Conservation (phyloP, 75 land plant genomes). For the Pinus albicaulis region DNA sequence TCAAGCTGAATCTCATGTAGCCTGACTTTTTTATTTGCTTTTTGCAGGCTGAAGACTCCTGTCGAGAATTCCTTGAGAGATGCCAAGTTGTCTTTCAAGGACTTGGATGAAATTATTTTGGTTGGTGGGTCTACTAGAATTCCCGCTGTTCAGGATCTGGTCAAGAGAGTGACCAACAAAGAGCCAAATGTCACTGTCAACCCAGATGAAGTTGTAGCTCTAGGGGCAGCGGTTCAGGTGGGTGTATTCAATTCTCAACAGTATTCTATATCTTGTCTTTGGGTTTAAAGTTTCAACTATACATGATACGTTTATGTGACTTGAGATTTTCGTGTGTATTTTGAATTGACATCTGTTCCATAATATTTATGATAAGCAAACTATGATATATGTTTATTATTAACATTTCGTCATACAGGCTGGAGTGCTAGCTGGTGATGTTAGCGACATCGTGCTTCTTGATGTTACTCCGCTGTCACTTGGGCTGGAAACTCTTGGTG, state of each 20-base stretch:
- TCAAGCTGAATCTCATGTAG: too few relatives aligned
- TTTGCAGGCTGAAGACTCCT: constrained; percentile 30
- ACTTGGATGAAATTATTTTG: constrained; percentile 55
- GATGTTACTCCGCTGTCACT: constrained; percentile 69
- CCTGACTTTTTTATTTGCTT: too few relatives aligned
- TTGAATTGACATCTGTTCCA: too few relatives aligned
- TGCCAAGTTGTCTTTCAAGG: constrained; percentile 51
- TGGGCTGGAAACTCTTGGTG: constrained; percentile 63
- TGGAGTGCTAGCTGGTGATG: constrained; percentile 76
- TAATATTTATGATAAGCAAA: too few relatives aligned
- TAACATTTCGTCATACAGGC: constrained; percentile 35
- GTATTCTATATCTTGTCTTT: background rate
- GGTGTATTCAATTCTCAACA: constrained; percentile 29
- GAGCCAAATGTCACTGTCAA: constrained; percentile 64
- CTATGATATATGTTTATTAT: background rate
- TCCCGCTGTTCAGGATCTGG: constrained; percentile 56
- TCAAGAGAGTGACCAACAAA: constrained; percentile 43
- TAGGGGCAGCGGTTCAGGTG: constrained; percentile 17
- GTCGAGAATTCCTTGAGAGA: constrained; percentile 59
- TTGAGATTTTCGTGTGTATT: too few relatives aligned
- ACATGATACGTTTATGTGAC: too few relatives aligned
- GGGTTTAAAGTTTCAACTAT: too few relatives aligned
- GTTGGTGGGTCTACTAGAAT: constrained; percentile 66
- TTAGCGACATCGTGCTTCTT: constrained; percentile 52
- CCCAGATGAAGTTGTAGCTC: constrained; percentile 59